A percentile compares a stretch with the other conserved stretches of the same genome.
Conservation (phyloP, 1,139 yeast genomes). For the Blastobotrys buckinghamii region DNA sequence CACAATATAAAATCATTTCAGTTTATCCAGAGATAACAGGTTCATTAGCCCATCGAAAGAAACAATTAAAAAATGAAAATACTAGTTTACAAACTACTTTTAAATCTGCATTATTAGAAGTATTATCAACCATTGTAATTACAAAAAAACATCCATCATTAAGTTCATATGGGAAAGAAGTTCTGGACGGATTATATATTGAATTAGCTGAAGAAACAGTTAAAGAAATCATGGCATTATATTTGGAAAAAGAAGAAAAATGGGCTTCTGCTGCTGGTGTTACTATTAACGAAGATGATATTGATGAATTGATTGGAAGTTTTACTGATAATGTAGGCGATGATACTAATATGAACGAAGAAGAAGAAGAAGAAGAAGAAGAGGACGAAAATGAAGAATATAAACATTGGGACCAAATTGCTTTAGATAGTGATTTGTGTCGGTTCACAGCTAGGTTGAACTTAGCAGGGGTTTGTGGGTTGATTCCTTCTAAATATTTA, state of each 20-base stretch:
- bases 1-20: slow-evolving; percentile 5
- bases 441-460: slow-evolving; percentile 22
- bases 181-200: slow-evolving; percentile 5
- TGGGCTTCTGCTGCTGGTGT: slow-evolving; percentile 16
- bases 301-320: slow-evolving; percentile 11
- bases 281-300: slow-evolving; percentile 9
- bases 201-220: slow-evolving; percentile 12
- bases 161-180: slow-evolving; percentile 10
- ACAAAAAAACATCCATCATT: slow-evolving; percentile 12
- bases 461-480: slow-evolving; percentile 21
- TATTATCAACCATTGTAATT: slow-evolving; percentile 13
- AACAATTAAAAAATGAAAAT: slow-evolving; percentile 2
- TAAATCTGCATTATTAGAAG: slow-evolving; percentile 17
- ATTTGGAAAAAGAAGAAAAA: slow-evolving; percentile 20
- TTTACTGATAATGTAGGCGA: slow-evolving; percentile 7
- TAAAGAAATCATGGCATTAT: slow-evolving; percentile 19
- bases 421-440: slow-evolving; percentile 19
- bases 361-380: slow-evolving; percentile 8
- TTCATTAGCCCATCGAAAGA: slow-evolving; percentile 4
- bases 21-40: slow-evolving; percentile 4
- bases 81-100: slow-evolving; percentile 8
- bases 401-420: slow-evolving; percentile 1
- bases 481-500: slow-evolving; percentile 17
- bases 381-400: slow-evolving; percentile 1
- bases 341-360: slow-evolving; percentile 6